Base-by-base conservation (phyloP, 2,329 filamentous ascomycete genomes). In the Neofusicoccum cordaticola region DNA sequence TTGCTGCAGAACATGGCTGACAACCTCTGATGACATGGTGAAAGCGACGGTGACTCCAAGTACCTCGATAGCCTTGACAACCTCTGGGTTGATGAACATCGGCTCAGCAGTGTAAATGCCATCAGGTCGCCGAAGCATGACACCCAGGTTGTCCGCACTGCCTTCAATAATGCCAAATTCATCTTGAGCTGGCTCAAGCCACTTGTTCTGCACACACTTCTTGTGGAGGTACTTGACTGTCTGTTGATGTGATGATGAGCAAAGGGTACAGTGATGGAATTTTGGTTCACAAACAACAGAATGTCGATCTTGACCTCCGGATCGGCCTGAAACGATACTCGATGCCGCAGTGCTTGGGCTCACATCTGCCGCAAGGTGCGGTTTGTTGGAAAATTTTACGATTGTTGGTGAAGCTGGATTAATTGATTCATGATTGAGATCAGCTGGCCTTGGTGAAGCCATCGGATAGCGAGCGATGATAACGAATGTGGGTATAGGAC, bases 1-100 rank as follows among this genome's bases (percentile, higher is more conserved):
- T 0, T 71, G 72, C 5, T 70, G 68, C 66, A 81, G 71, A 39
- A 82, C 77, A n/a, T 76, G 75, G 17, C 77, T 73, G 19, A 79
- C 77, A 67, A 81, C 79, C 37, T 79, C 74, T 1, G 78, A 77
- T 3, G 77, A 78, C 77, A 82, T 80, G 22, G 81, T 81, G 66
- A 81, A 75, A 13, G 78, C 79, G 50, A 81, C 78, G 3, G 73
- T 71, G 19, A 79, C 71, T 64, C 80, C 79, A 44, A 82, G 74
- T 39, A 73, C 73, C 42, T 78, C 74, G 7, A 79, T 75, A 2
- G 79, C 77, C 8, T 69, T 75, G 19, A 78, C 68, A 11, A 81
- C 70, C 15, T 73, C 64, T 4, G 71, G 71, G 41, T 73, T 71
- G 11, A 80, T 62, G 15, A 72, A 69, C 44, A 77, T 72, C 0